A percentile compares a stretch with the other conserved stretches of the same genome.
Conservation (phyloP, 2,329 filamentous ascomycete genomes). For the Proliferodiscus dingleyae region DNA sequence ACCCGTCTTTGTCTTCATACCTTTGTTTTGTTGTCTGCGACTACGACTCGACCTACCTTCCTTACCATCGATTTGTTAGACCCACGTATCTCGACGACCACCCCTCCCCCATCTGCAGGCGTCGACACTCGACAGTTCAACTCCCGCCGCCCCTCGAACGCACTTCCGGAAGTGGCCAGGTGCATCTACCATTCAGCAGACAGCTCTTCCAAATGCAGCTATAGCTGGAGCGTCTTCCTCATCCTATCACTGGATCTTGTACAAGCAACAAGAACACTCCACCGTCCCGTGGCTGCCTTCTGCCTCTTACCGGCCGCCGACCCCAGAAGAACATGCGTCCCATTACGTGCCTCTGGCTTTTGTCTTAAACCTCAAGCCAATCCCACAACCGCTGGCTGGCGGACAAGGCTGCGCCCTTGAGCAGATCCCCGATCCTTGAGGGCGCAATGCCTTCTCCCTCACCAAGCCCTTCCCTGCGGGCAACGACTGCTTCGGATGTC, state of each 20-base stretch:
- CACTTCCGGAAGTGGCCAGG: constrained; percentile 7
- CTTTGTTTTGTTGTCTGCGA: too few relatives aligned
- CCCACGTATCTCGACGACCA: too few relatives aligned
- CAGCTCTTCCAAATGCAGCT: background rate
- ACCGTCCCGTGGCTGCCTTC: constrained; percentile 2
- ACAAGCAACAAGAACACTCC: constrained; percentile 4
- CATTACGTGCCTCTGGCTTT: constrained; percentile 19
- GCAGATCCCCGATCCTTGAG: constrained; percentile 12
- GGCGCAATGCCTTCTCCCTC: constrained; percentile 18
- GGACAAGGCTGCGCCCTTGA: constrained; percentile 20
- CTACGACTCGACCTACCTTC: background rate
- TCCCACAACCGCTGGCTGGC: constrained; percentile 12
- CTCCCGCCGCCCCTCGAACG: background rate
- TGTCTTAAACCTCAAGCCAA: constrained; percentile 16
- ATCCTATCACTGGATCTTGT: constrained; percentile 10
- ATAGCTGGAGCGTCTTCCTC: background rate
- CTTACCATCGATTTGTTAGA: too few relatives aligned
- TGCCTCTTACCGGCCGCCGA: background rate
- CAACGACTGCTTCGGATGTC: constrained; percentile 7
- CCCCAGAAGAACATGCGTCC: constrained; percentile 25
- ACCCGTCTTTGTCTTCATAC: too few relatives aligned
- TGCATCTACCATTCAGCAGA: constrained; percentile 3
- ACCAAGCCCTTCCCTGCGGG: constrained; percentile 18
- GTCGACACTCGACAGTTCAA: background rate
- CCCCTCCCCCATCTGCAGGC: too few relatives aligned